Evolutionary conservation across 1,284 basidiomycete genomes (phyloP), one percentile per base, ranked within the genome.

Genomic region (Ustilago lituana): DNA sequence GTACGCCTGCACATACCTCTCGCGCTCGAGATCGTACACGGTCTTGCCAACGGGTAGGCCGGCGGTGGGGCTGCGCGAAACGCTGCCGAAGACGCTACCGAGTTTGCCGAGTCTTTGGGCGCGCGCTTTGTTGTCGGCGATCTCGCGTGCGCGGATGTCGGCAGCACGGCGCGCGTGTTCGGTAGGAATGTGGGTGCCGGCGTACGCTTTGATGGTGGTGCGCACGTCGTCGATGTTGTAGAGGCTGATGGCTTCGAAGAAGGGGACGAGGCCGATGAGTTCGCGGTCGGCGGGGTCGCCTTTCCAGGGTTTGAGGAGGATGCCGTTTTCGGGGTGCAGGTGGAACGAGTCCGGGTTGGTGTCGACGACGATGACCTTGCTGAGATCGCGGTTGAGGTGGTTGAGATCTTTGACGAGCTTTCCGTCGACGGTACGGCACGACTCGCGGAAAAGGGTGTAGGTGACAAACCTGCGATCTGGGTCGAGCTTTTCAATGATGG

Each of bases 401-500:
- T 89, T 89, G 26, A 98, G 85, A 80, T 98, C 94, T 88, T 93
- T 82, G 43, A 82, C 74, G n/a, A 78, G 58, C 48, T 82, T 80
- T 11, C 82, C 79, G 47, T 77, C 73, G 4, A 74, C 48, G 19
- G 58, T 74, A 15, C 73, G 51, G 54, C 76, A 79, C 29, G 64
- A 67, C 79, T 99, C 95, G 33, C 93, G 88, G 88, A 90, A 98
- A 27, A 98, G 88, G 64, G 89, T 89, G 83, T 97, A 94, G 26
- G 88, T 88, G 73, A 98, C 87, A 84, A 89, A 95, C 80, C 93
- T 91, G 74, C 89, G 89, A 84, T 94, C 94, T 5, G 92, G 92
- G 83, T 98, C 96, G 36, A 98, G 87, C 85, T 97, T 94, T 80
- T 97, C 93, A 33, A 95, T 85, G 55, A 98, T 87, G n/a, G 93